A percentile compares a stretch with the other conserved stretches of the same genome.
Conservation (phyloP, 2,329 filamentous ascomycete species). For the Cercospora sesami region DNA sequence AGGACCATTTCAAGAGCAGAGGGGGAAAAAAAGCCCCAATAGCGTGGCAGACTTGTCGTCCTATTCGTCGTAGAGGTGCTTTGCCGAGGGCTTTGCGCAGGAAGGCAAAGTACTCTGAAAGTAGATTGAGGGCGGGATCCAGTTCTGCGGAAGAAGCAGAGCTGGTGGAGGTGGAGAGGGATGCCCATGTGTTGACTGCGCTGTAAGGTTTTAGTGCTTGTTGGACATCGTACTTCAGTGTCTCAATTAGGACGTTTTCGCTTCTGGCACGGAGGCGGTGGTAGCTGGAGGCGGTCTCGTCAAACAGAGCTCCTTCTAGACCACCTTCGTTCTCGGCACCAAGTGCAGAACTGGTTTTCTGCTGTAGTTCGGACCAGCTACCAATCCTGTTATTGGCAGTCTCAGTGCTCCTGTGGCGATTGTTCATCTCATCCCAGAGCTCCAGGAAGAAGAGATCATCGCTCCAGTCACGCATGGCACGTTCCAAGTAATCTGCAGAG, state of each 20-base stretch:
- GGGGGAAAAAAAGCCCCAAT: too few species aligned
- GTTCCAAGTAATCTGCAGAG: conserved; percentile 88
- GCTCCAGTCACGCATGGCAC: conserved; percentile 86
- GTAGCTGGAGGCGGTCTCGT: conserved; percentile 83
- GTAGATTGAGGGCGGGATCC: conserved; percentile 67
- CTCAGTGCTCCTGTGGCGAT: conserved; percentile 59
- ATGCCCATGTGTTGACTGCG: conserved; percentile 56
- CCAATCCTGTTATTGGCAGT: conserved; percentile 48
- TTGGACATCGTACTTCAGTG: conserved; percentile 60
- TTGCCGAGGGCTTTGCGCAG: conserved; percentile 69
- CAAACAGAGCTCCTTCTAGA: conserved; percentile 75
- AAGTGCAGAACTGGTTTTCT: conserved; percentile 74
- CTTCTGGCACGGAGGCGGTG: conserved; percentile 68
- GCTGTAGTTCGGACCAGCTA: conserved; percentile 72
- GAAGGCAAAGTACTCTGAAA: conserved; percentile 74
- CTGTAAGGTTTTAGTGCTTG: conserved; percentile 59
- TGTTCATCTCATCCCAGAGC: conserved; percentile 85
- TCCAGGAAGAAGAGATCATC: conserved; percentile 94
- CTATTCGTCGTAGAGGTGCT: conserved; percentile 71
- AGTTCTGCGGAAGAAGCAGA: conserved; percentile 61
- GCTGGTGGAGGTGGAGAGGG: conserved; percentile 49
- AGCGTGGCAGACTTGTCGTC: conserved; percentile 65
- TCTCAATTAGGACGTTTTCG: conserved; percentile 72
- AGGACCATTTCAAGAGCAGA: too few species aligned
- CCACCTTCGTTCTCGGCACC: conserved; percentile 47